Evolutionary conservation across 176 grass and related monocot genomes (phyloP).

Genomic region (Carex scoparia): DNA sequence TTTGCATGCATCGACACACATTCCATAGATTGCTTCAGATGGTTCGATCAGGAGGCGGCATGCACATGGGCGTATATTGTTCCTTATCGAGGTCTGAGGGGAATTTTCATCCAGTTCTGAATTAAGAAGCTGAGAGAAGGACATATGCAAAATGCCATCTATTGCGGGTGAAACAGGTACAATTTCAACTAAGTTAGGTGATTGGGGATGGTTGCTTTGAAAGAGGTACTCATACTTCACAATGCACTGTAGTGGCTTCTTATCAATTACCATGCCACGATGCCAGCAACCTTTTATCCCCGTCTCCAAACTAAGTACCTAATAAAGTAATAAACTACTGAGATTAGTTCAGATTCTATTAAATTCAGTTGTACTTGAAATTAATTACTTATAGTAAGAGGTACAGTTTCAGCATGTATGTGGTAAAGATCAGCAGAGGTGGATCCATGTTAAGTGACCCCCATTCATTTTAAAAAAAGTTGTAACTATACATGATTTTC

Average conservation of each 20-base stretch:
- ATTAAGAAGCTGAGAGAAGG: not conserved
- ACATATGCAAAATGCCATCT: slow-evolving; percentile 3
- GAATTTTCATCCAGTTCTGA: not conserved
- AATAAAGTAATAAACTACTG: not conserved
- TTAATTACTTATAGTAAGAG: not conserved
- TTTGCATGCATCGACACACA: slow-evolving; percentile 51
- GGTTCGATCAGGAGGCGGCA: slow-evolving; percentile 25
- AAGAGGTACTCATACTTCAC: slow-evolving; percentile 26
- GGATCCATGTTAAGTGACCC: no score
- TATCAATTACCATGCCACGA: slow-evolving; percentile 13
- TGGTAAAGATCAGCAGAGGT: not conserved
- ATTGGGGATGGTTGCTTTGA: not conserved
- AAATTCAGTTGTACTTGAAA: not conserved
- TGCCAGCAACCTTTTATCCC: slow-evolving; percentile 40
- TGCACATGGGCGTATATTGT: slow-evolving; percentile 33
- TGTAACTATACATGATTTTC: no score
- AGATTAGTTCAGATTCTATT: not conserved
- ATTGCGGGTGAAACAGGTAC: slow-evolving; percentile 24
- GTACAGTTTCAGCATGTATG: not conserved
- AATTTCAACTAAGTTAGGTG: slow-evolving; percentile 6
- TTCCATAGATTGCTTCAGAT: slow-evolving; percentile 42
- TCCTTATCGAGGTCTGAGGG: not conserved
- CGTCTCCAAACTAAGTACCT: slow-evolving; percentile 31
- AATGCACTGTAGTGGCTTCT: not conserved
- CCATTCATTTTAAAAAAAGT: no score